Percentiles rank a stretch among this genome's conserved stretches.
Conservation (phyloP, 768 basidiomycete species). For the Sporobolomyces roseus region DNA sequence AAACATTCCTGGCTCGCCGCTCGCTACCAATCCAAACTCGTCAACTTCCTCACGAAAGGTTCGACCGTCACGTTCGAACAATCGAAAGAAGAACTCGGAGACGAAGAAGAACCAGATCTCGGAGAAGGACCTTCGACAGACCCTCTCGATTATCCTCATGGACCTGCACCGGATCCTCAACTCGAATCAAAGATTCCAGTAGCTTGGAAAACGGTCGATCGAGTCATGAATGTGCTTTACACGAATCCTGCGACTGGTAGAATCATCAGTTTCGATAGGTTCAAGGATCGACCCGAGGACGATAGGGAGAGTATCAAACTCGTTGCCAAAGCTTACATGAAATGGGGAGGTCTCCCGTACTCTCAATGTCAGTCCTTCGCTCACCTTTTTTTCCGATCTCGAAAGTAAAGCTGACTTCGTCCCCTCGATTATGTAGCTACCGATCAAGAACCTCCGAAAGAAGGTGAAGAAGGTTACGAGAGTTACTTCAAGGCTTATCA, state of each 20-base stretch:
- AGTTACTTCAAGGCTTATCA: conserved; percentile 67
- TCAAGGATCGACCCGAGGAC: conserved; percentile 55
- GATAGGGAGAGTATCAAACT: conserved; percentile 60
- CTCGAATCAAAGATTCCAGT: conserved; percentile 64
- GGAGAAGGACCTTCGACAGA: conserved; percentile 1
- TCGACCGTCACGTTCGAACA: conserved; percentile 37
- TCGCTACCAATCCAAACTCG: conserved; percentile 19
- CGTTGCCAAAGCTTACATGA: conserved; percentile 78
- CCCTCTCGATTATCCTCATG: conserved; percentile 34
- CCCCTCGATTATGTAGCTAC: conserved; percentile 11
- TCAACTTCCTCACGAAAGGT: conserved; percentile 42
- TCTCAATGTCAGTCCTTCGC: conserved; percentile 44
- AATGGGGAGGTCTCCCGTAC: conserved; percentile 91
- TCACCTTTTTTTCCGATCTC: not conserved
- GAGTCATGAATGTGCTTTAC: conserved; percentile 70
- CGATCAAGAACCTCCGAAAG: conserved; percentile 37
- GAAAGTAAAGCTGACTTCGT: not conserved
- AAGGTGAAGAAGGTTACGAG: conserved; percentile 57
- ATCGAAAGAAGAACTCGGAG: conserved; percentile 36
- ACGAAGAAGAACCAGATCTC: conserved; percentile 25
- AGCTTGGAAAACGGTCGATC: conserved; percentile 84
- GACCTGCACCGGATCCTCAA: conserved; percentile 57
- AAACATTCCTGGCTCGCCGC: conserved; percentile 43
- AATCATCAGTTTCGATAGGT: conserved; percentile 50
- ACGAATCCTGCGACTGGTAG: not conserved